Percentiles rank a stretch among this genome's conserved stretches.
phyloP scores from a whole-genome alignment of 2,329 filamentous ascomycete species.

The Hysterium pulicare region DNA sequence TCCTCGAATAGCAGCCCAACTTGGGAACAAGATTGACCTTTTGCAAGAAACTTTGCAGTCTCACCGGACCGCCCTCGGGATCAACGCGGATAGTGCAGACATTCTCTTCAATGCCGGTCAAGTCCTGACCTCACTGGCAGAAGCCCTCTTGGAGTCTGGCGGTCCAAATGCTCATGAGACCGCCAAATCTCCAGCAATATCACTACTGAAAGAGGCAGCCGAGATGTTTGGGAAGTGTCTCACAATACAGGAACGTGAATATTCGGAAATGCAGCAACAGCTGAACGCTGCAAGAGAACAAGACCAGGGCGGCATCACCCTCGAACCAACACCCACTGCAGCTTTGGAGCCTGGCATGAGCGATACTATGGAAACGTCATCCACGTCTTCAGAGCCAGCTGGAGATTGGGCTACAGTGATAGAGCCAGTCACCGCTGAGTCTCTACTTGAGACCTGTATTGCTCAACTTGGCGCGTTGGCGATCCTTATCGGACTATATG shows the following conservation, averaged over 20 bases:
- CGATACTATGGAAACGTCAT: conserved; percentile 21
- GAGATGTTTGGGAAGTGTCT: conserved; percentile 56
- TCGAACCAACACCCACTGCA: conserved; percentile 14
- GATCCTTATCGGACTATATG: conserved; percentile 48
- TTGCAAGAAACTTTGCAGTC: conserved; percentile 60
- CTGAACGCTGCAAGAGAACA: conserved; percentile 29
- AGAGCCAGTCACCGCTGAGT: conserved; percentile 61
- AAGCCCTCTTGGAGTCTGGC: conserved; percentile 55
- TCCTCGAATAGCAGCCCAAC: conserved; percentile 56
- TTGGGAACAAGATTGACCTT: conserved; percentile 55
- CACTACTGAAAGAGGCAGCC: conserved; percentile 58
- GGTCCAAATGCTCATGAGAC: conserved; percentile 28
- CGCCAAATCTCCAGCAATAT: conserved; percentile 46
- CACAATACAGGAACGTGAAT: conserved; percentile 44
- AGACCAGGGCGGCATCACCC: conserved; percentile 18
- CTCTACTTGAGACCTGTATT: conserved; percentile 65
- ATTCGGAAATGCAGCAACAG: conserved; percentile 38
- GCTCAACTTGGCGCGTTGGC: conserved; percentile 55
- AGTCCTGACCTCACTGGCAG: conserved; percentile 64
- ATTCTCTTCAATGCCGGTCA: conserved; percentile 70
- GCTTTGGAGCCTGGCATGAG: conserved; percentile 2
- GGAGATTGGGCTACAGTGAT: conserved; percentile 66
- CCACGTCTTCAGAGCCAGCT: conserved; percentile 31
- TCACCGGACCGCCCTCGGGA: conserved; percentile 58
- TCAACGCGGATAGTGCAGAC: conserved; percentile 64